These are phyloP conservation scores for Rhexocercosporidium sp. DNA, from an alignment of 2,329 filamentous ascomycete species.

Conservation along the genomic window DNA sequence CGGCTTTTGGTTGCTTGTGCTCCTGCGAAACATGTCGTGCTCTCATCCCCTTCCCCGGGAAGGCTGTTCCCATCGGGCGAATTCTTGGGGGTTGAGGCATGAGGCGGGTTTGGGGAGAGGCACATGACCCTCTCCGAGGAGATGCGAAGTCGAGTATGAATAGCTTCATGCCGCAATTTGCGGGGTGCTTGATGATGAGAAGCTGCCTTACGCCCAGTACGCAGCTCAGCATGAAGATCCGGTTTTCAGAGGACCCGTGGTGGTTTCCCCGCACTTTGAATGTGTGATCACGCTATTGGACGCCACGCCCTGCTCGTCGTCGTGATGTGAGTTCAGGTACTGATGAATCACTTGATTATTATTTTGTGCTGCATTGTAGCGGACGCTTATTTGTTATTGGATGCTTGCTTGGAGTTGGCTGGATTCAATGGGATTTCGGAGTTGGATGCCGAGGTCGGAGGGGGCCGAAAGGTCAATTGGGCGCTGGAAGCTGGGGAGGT, in stretches of 20 bases:
- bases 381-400: neutral
- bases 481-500: slow-evolving; percentile 5
- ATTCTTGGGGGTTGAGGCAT: neutral
- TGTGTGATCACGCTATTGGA: neutral
- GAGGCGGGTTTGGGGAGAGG: too few species aligned
- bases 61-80: neutral
- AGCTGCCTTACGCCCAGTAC: too few species aligned
- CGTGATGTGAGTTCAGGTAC: neutral
- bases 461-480: neutral
- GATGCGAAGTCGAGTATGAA: slow-evolving; percentile 27
- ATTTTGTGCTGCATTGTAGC: neutral
- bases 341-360: slow-evolving; percentile 2
- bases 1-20: neutral
- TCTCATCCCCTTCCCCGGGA: neutral
- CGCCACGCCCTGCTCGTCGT: neutral
- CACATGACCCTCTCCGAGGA: slow-evolving; percentile 35
- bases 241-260: neutral
- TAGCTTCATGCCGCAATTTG: slow-evolving; percentile 26
- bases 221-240: neutral
- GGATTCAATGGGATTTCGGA: neutral
- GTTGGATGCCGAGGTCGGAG: slow-evolving; percentile 9
- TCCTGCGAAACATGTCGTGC: neutral
- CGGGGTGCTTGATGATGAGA: slow-evolving; percentile 23
- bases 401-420: neutral
- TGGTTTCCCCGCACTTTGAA: slow-evolving; percentile 20